Percentiles rank a stretch among this genome's conserved stretches.
These are phyloP conservation scores for Hemisphaericaspora lyxosophila DNA, from an alignment of 1,139 yeast genomes.

Conservation along the genomic window DNA sequence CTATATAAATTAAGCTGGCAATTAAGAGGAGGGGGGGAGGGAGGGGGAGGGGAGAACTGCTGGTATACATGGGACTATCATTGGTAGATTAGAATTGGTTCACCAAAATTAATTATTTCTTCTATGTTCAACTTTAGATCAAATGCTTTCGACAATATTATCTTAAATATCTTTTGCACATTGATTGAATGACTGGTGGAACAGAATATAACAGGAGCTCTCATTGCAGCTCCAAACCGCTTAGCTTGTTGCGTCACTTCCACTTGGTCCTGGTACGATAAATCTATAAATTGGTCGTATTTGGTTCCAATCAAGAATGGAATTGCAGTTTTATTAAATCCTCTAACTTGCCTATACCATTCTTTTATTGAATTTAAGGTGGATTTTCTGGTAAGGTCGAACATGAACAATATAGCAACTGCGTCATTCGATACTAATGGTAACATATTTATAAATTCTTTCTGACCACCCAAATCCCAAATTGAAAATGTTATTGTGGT, in stretches of 20 bases:
- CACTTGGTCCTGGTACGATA: conserved; percentile 78
- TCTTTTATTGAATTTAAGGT: conserved; percentile 86
- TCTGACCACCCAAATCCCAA: conserved; percentile 97
- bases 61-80: conserved; percentile 9
- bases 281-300: conserved; percentile 81
- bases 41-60: too few relatives aligned
- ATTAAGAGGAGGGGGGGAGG: too few relatives aligned
- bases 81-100: conserved; percentile 79
- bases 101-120: conserved; percentile 81
- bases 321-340: conserved; percentile 87
- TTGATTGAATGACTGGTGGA: conserved; percentile 93
- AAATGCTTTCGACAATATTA: conserved; percentile 88
- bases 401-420: conserved; percentile 87
- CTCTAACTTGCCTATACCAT: conserved; percentile 94
- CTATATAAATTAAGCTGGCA: background rate
- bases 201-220: conserved; percentile 84
- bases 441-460: conserved; percentile 94
- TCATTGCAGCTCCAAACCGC: conserved; percentile 88
- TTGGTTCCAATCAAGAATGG: conserved; percentile 94
- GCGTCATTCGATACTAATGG: conserved; percentile 94
- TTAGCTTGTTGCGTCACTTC: conserved; percentile 85
- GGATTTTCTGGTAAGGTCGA: conserved; percentile 85
- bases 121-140: conserved; percentile 82
- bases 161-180: conserved; percentile 90
- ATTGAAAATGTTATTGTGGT: conserved; percentile 90